Conservation (phyloP, 306 rosid species). For the Fragaria iinumae region DNA sequence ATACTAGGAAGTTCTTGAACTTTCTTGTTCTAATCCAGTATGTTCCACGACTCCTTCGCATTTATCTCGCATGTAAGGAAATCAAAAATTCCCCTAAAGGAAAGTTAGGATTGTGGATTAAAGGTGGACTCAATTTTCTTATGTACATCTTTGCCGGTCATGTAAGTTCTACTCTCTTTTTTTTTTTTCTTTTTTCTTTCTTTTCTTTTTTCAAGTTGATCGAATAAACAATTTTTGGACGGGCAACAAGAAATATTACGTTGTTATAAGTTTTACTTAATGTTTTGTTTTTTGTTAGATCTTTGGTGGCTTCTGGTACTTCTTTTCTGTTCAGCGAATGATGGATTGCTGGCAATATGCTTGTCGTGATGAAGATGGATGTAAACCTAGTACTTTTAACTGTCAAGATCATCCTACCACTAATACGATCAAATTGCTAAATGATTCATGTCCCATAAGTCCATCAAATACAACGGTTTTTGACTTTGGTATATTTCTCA, state of each 20-base stretch:
- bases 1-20: background rate
- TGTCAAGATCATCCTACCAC: background rate
- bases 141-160: background rate
- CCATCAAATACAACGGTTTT: background rate
- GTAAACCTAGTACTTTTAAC: background rate
- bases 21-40: constrained; percentile 22
- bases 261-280: too few relatives aligned
- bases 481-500: constrained; percentile 32
- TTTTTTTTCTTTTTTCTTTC: too few relatives aligned
- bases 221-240: too few relatives aligned
- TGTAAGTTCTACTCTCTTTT: background rate
- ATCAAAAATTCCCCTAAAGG: background rate
- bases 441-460: background rate
- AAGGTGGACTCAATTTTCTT: background rate
- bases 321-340: constrained; percentile 22
- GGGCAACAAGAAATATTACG: too few relatives aligned
- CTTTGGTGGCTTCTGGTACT: constrained; percentile 31
- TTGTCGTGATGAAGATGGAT: background rate
- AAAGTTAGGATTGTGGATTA: background rate
- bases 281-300: background rate
- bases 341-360: constrained; percentile 18
- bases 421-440: background rate
- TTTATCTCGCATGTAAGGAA: constrained; percentile 1
- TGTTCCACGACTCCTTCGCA: constrained; percentile 17
- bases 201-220: too few relatives aligned